Evolutionary conservation across 768 basidiomycete genomes (phyloP).

Genomic region (Gautieria morchelliformis): DNA sequence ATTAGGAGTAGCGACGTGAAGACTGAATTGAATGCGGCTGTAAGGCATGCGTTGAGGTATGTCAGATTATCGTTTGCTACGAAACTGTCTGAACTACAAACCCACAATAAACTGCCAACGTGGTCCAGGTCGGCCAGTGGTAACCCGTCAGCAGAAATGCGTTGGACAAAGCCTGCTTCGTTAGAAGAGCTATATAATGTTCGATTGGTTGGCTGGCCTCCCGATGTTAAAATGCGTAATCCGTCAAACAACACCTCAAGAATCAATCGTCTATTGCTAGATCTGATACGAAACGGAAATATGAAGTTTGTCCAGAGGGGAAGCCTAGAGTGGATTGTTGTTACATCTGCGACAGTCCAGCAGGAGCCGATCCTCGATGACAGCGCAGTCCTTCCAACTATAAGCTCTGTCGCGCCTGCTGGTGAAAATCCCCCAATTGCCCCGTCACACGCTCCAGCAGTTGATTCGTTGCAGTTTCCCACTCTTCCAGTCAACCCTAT

Average conservation of each 20-base stretch:
- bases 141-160: constrained; percentile 61
- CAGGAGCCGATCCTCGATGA: not conserved
- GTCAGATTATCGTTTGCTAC: not conserved
- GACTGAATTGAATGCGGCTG: constrained; percentile 43
- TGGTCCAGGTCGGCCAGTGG: constrained; percentile 41
- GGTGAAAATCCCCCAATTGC: not conserved
- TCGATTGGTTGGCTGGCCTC: constrained; percentile 55
- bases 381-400: not conserved
- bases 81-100: not conserved
- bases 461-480: no score
- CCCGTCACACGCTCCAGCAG: no score
- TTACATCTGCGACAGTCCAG: not conserved
- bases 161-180: constrained; percentile 59
- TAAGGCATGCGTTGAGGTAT: constrained; percentile 48
- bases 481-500: no score
- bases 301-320: not conserved
- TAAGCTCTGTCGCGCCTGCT: not conserved
- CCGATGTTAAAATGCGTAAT: constrained; percentile 46
- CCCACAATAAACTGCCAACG: not conserved
- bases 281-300: not conserved
- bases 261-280: constrained; percentile 1
- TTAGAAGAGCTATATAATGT: constrained; percentile 44
- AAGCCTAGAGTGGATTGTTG: not conserved
- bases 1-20: constrained; percentile 27
- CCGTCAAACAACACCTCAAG: constrained; percentile 31